A percentile compares a stretch with the other conserved stretches of the same genome.
Conservation (phyloP, 1,139 yeast species). For the Geotrichum klebahnii region DNA sequence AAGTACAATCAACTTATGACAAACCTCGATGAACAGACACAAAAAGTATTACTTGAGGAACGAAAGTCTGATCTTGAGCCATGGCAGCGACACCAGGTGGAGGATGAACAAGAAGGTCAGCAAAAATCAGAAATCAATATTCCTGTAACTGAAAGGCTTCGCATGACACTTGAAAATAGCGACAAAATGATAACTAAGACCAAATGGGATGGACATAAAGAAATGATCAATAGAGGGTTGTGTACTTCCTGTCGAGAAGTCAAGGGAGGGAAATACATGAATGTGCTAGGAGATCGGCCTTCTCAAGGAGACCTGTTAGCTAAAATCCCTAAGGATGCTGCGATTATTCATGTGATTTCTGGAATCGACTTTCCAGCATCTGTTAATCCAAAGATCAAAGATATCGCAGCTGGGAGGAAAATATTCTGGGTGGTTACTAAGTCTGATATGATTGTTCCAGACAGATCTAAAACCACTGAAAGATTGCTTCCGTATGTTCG, state of each 20-base stretch:
- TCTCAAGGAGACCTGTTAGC: constrained; percentile 34
- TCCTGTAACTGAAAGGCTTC: constrained; percentile 5
- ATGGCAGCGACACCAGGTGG: too few species aligned
- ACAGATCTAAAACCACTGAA: constrained; percentile 37
- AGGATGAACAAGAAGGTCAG: constrained; percentile 15
- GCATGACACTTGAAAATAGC: constrained; percentile 5
- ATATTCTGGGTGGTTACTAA: constrained; percentile 56
- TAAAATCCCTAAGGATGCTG: constrained; percentile 48
- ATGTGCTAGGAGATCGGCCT: constrained; percentile 21
- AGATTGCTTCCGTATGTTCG: constrained; percentile 47
- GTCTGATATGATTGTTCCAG: constrained; percentile 50
- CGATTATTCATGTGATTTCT: constrained; percentile 57
- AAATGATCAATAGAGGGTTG: constrained; percentile 19
- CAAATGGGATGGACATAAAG: constrained; percentile 14
- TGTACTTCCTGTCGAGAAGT: constrained; percentile 23
- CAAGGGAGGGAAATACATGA: constrained; percentile 16
- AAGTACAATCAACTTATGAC: constrained; percentile 21
- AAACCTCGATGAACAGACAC: constrained; percentile 10
- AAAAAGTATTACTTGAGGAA: constrained; percentile 13
- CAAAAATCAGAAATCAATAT: background rate
- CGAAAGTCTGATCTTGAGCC: constrained; percentile 8
- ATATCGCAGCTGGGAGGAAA: constrained; percentile 40
- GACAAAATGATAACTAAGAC: constrained; percentile 1
- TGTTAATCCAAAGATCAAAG: constrained; percentile 43
- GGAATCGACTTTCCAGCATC: constrained; percentile 69